Percentiles rank a stretch among this genome's conserved stretches.
These are phyloP conservation scores for Diutina neorugosa DNA, from an alignment of 1,139 yeast genomes.

Conservation along the genomic window DNA sequence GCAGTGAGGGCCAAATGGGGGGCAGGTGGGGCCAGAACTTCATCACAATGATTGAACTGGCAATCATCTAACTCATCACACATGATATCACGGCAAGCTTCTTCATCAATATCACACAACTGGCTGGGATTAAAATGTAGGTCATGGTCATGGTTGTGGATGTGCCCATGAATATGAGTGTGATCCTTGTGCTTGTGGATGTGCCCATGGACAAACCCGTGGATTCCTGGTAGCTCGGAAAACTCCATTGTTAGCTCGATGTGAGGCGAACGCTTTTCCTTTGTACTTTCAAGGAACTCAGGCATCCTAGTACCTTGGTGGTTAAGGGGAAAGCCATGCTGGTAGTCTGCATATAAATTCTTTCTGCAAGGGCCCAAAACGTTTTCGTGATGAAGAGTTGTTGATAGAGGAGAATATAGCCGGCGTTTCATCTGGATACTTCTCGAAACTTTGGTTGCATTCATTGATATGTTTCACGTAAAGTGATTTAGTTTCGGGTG, in stretches of 20 bases:
- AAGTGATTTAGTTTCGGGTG: too few species aligned
- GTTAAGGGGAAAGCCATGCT: neutral
- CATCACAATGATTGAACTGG: constrained; percentile 15
- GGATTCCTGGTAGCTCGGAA: constrained; percentile 12
- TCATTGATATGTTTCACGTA: neutral
- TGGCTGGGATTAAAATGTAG: constrained; percentile 7
- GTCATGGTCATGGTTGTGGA: constrained; percentile 39
- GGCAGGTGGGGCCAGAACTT: constrained; percentile 3
- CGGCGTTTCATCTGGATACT: too few species aligned
- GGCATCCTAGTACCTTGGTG: neutral
- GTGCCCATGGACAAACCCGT: constrained; percentile 58
- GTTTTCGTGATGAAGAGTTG: neutral
- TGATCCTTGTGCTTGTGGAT: constrained; percentile 53
- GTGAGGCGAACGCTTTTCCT: neutral
- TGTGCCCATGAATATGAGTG: constrained; percentile 60
- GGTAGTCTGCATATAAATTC: neutral
- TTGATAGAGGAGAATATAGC: neutral
- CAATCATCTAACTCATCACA: constrained; percentile 37
- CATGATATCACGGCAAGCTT: constrained; percentile 26
- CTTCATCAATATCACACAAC: constrained; percentile 19
- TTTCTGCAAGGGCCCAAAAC: neutral
- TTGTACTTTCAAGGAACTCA: neutral
- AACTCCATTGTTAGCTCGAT: neutral
- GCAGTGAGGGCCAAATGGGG: neutral
- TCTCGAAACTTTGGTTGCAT: neutral